Conservation (phyloP, 129 eudicot genomes). For the Lactuca sativa region DNA sequence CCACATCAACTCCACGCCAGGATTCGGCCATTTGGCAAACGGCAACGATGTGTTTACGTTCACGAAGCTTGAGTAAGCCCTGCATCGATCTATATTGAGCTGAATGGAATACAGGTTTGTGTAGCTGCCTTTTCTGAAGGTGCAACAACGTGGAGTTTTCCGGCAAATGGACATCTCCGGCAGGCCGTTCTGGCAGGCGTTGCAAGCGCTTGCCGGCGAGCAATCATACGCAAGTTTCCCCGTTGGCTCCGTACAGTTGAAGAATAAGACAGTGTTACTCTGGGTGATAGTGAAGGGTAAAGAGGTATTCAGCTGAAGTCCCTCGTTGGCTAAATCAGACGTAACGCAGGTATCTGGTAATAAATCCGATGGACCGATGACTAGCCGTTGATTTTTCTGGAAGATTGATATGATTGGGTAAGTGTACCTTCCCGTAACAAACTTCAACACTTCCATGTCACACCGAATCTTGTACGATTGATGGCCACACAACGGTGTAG, state of each 20-base stretch:
- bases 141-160: conserved; percentile 33
- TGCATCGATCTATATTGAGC: conserved; percentile 40
- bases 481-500: conserved; percentile 51
- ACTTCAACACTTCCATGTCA: conserved; percentile 43
- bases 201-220: conserved; percentile 42
- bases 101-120: conserved; percentile 41
- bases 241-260: conserved; percentile 53
- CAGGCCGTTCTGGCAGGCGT: conserved; percentile 33
- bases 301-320: conserved; percentile 41
- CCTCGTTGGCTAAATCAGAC: conserved; percentile 33
- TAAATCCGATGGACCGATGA: conserved; percentile 37
- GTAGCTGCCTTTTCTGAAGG: conserved; percentile 54
- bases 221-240: conserved; percentile 47
- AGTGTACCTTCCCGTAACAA: conserved; percentile 41
- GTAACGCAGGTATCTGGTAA: conserved; percentile 37
- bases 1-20: conserved; percentile 65
- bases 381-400: conserved; percentile 34
- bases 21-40: conserved; percentile 48
- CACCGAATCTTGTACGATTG: conserved; percentile 59
- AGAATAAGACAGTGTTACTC: conserved; percentile 46
- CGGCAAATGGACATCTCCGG: conserved; percentile 32
- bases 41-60: conserved; percentile 46
- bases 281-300: conserved; percentile 52
- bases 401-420: conserved; percentile 46
- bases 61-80: conserved; percentile 57